Conservation (phyloP, 139 green algal genomes). For the Protoeuglena noctilucae region DNA sequence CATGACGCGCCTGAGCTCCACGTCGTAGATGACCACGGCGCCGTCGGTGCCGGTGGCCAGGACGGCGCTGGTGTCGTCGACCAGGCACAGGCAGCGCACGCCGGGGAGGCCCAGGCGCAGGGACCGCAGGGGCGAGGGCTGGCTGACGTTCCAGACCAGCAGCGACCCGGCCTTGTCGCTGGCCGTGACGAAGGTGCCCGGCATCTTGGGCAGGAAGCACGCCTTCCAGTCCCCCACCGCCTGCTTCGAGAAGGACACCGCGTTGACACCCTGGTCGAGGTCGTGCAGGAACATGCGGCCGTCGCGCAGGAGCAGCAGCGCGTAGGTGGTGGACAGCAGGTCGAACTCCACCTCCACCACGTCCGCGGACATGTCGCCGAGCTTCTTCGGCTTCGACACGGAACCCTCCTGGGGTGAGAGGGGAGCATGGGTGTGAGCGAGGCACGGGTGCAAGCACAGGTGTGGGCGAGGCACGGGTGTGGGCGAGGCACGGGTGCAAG, state of each 20-base stretch:
- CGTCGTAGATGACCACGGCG: conserved; percentile 18
- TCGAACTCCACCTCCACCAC: conserved; percentile 20
- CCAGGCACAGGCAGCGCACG: neutral
- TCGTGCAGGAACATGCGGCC: conserved; percentile 8
- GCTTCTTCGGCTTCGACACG: conserved; percentile 1
- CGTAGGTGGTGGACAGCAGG: conserved; percentile 15
- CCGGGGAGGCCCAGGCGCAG: conserved; percentile 13
- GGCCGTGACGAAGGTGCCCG: conserved; percentile 23
- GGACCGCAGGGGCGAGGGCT: conserved; percentile 13
- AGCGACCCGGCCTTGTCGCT: conserved; percentile 10
- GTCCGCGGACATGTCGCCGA: conserved; percentile 7
- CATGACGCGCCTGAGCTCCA: neutral
- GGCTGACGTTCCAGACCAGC: conserved; percentile 33
- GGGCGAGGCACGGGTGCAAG: no score
- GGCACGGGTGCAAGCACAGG: no score
- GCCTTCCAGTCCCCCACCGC: conserved; percentile 12
- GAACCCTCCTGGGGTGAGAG: no score
- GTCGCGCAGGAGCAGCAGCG: conserved; percentile 12
- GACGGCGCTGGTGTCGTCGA: conserved; percentile 1
- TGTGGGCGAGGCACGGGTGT: no score
- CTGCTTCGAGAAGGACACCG: conserved; percentile 19
- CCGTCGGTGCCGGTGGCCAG: conserved; percentile 6
- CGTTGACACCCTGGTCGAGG: neutral
- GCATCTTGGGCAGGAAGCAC: conserved; percentile 17
- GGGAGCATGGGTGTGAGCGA: no score